These are phyloP conservation scores for Gynochthodes officinalis DNA, from an alignment of 257 asterid species.

Conservation along the genomic window DNA sequence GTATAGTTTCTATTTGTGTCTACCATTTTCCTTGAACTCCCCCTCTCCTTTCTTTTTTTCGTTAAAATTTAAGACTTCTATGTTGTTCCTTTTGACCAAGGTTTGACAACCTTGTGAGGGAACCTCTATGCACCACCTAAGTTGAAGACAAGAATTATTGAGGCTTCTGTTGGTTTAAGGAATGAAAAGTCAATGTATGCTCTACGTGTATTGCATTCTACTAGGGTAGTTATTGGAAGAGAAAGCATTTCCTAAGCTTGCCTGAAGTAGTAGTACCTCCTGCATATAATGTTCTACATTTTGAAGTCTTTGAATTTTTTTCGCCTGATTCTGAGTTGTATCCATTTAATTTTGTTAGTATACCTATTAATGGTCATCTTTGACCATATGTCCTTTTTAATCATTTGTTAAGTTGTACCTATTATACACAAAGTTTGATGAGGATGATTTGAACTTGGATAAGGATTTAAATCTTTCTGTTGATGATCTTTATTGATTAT, in stretches of 20 bases:
- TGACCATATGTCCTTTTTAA: too few species aligned
- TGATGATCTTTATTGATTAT: too few species aligned
- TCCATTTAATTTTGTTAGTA: background rate
- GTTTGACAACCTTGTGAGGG: background rate
- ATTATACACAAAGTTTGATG: too few species aligned
- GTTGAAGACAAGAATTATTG: background rate
- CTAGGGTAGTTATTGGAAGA: slow-evolving; percentile 1
- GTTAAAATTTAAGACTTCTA: background rate
- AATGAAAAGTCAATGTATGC: background rate
- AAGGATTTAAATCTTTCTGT: too few species aligned
- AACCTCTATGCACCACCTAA: background rate
- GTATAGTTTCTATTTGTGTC: background rate
- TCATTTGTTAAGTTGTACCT: too few species aligned
- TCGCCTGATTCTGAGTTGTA: background rate
- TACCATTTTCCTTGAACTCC: background rate
- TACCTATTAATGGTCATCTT: too few species aligned
- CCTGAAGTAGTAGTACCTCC: background rate
- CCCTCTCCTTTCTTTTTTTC: background rate
- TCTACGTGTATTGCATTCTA: background rate
- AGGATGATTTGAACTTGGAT: too few species aligned
- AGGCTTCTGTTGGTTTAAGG: background rate
- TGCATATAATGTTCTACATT: background rate
- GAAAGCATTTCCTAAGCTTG: background rate
- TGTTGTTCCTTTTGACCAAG: background rate
- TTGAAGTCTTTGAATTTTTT: background rate